Percentiles rank a stretch among this genome's conserved stretches.
These are phyloP conservation scores for Curvularia sp. DNA, from an alignment of 2,329 filamentous ascomycete genomes.

Conservation along the genomic window DNA sequence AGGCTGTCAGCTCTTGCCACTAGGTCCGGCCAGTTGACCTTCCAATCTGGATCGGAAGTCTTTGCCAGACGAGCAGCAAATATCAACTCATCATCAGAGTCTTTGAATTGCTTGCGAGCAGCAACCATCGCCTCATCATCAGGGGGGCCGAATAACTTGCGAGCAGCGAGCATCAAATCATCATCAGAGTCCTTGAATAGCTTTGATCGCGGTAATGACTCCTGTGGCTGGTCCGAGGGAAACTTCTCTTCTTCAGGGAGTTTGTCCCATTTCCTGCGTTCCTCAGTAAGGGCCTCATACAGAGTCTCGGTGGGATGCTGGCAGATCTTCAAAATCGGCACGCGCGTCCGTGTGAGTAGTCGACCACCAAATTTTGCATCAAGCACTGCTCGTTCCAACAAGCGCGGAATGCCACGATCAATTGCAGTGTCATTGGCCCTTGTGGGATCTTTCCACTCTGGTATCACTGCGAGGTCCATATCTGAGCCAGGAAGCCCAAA, in stretches of 20 bases:
- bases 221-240: slow-evolving; percentile 24
- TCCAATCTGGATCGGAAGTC: neutral
- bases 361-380: slow-evolving; percentile 76
- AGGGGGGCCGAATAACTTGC: neutral
- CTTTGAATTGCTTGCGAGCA: slow-evolving; percentile 13
- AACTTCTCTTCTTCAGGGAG: slow-evolving; percentile 57
- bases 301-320: slow-evolving; percentile 70
- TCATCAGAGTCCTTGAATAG: slow-evolving; percentile 19
- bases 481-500: slow-evolving; percentile 90
- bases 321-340: slow-evolving; percentile 89
- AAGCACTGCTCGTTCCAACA: slow-evolving; percentile 78
- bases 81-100: slow-evolving; percentile 11
- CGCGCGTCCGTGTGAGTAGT: slow-evolving; percentile 77
- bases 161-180: neutral
- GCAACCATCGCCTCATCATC: neutral
- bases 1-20: slow-evolving; percentile 7
- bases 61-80: slow-evolving; percentile 6
- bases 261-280: slow-evolving; percentile 76
- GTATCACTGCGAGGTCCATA: slow-evolving; percentile 84
- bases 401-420: slow-evolving; percentile 68
- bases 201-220: slow-evolving; percentile 21
- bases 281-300: slow-evolving; percentile 66
- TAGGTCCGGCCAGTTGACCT: slow-evolving; percentile 6
- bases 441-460: slow-evolving; percentile 56
- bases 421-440: slow-evolving; percentile 52